Evolutionary conservation across 805 yeast genomes (phyloP), one percentile per base, ranked within the genome.

Genomic region (Pichia eremophila): DNA sequence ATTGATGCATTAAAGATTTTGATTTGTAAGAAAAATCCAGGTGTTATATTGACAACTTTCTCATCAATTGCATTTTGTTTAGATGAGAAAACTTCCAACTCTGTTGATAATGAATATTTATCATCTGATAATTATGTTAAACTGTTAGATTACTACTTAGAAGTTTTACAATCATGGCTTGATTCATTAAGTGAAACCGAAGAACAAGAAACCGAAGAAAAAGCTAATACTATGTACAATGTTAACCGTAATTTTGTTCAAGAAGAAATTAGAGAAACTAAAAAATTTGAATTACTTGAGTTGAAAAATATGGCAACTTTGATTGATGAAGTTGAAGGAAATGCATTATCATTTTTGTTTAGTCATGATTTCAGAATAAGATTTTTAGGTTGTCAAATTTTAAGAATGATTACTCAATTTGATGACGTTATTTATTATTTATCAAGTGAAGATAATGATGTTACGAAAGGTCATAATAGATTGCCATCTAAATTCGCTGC

Each of bases 311-410:
- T 88, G 17, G 80, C 87, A 52, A 84, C 96, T 0, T 83, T 85
- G 0, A 82, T 93, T 42, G 98, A 93, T 63, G 97, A 91, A 52
- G 86, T 91, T 10, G 99, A 93, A 64, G 97, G 99, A 0, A 87
- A 90, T 59, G 99, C 96, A 0, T 66, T 93, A 31, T 93, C 87
- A 58, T 91, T 95, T 59, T 68, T 93, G 22, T 86, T 96, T 57
- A 86, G 96, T 1, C 95, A 89, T 55, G 96, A 89, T 59, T 73
- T 83, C 40, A 71, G 76, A 25, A 75, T 87, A 12, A 71, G 99
- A 46, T 80, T 79, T 50, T 66, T 81, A 42, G 98, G 95, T 0
- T 70, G 90, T 2, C 74, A 83, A 7, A 81, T 95, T 9, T 65
- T 93, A 49, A 74, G 81, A 56, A 70, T 90, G 18, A 85, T 87